Evolutionary conservation across 73 alveolate genomes (phyloP), one percentile per base, ranked within the genome.

Genomic region (Diophrys appendiculata): DNA sequence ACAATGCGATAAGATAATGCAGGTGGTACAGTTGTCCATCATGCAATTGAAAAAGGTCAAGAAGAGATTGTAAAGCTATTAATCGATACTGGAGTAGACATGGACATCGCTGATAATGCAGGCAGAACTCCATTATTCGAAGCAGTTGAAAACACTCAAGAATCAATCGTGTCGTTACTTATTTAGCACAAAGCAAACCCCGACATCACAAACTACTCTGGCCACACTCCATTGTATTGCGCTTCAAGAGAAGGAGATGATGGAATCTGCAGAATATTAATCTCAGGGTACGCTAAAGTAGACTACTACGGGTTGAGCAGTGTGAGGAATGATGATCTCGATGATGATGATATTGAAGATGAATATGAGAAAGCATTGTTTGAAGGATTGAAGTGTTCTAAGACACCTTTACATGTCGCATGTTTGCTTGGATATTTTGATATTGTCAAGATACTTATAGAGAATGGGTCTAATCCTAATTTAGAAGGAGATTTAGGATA

Each of bases 61-160:
- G 53, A 3, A 13, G 83, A 77, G 27, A 78, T 84, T 27, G 43
- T 77, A 32, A 35, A 84, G 52, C 64, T 69, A 0, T 54, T 77
- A 52, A 53, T 84, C 1, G 83, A 77, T 69, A 69, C 54, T 69
- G 76, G 79, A 1, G 76, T 52, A 0, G 92, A 78, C 56, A 52
- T 84, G n/a, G 92, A 84, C 24, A 69, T 84, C 18, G 71, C 87
- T 25, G 92, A 84, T 74, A 84, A 84, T 54, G 92, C 84, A 25
- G 92, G 92, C 25, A 2, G 92, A 33, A 77, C 92, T 32, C 92
- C 92, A 14, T 70, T 84, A 23, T 84, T 84, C 60, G 92, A 84
- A 55, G 92, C 92, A 0, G 78, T 84, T 31, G 92, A 84, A 1
- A 69, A 69, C 56, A 29, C 30, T 75, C n/a, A 56, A 18, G 67